Base-by-base conservation (phyloP, 257 asterid genomes). In the Avicennia marina region DNA sequence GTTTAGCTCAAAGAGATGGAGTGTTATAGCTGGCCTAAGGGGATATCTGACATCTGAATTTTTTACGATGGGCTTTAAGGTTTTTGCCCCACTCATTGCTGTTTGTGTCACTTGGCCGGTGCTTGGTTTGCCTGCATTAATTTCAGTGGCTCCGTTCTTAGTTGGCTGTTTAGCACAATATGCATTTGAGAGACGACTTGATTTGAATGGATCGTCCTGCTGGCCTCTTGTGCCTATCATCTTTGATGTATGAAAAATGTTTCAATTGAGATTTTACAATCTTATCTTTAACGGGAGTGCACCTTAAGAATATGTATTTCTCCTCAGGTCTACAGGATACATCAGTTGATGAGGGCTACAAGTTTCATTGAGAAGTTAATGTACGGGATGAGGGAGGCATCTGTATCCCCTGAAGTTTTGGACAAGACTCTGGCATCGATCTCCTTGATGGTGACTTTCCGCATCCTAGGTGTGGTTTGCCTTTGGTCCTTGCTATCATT, bases 401-500 rank as follows among this genome's bases (percentile, higher is more conserved):
- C 86, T 26, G 41, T 69, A 34, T 71, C 79, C 26, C 77, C 78
- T 4, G 83, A 73, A 13, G 58, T 82, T 42, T 1, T 78, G 11
- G 88, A 89, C 43, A 73, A 84, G 69, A 68, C 72, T 3, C 85
- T 79, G 21, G 97, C 95, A 4, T 62, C 82, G 77, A 50, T 81
- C 60, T 73, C 94, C 2, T 53, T 86, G 86, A 43, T 80, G 0
- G 74, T 80, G 38, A 84, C 83, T 33, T 86, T 89, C 47, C 97
- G 94, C 33, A 25, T 80, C 18, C 60, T 93, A 4, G 99, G 94
- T 17, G 61, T 89, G 24, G 55, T 78, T 57, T 84, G 91, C 63
- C 88, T 93, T 12, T 93, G 99, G 99, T 93, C 99, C 20, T 77
- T 93, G 69, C 75, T 89, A n/a, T 80, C 95, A 10, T 93, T 93